Conservation (phyloP, 2,329 filamentous ascomycete genomes). For the Pestalotiopsis sp. region DNA sequence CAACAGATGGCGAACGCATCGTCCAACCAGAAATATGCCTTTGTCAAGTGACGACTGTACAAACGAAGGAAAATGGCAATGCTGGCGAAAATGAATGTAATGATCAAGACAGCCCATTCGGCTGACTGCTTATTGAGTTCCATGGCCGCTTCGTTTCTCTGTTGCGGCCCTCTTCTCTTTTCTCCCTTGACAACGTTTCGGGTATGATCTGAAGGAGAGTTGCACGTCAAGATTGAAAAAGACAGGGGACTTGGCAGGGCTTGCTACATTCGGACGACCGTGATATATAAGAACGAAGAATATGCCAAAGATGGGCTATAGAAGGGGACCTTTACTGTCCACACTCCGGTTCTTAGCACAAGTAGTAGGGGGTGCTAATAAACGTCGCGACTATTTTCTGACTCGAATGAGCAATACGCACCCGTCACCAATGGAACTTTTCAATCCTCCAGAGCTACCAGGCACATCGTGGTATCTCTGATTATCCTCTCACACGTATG, state of each 20-base stretch:
- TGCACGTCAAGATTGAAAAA: background rate
- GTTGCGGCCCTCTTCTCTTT: background rate
- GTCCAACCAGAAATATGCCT: constrained; percentile 14
- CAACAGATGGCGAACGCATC: constrained; percentile 12
- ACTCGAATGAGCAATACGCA: background rate
- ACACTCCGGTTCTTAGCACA: background rate
- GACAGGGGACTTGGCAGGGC: background rate
- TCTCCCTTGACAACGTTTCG: background rate
- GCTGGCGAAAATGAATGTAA: constrained; percentile 8
- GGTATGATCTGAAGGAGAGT: background rate
- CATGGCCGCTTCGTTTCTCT: background rate
- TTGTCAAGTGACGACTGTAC: constrained; percentile 8
- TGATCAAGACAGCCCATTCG: constrained; percentile 10
- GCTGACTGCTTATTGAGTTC: constrained; percentile 8
- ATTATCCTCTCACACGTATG: background rate
- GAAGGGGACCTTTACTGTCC: background rate
- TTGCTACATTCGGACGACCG: background rate
- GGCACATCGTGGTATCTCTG: background rate
- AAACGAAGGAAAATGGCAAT: constrained; percentile 12
- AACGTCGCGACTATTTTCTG: background rate
- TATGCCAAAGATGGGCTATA: background rate
- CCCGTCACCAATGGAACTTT: background rate
- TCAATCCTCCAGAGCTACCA: background rate
- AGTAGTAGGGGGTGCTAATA: background rate
- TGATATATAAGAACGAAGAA: background rate